A percentile compares a stretch with the other conserved stretches of the same genome.
phyloP scores from a whole-genome alignment of 2,329 filamentous ascomycete species.

The Sporothrix globosa region DNA sequence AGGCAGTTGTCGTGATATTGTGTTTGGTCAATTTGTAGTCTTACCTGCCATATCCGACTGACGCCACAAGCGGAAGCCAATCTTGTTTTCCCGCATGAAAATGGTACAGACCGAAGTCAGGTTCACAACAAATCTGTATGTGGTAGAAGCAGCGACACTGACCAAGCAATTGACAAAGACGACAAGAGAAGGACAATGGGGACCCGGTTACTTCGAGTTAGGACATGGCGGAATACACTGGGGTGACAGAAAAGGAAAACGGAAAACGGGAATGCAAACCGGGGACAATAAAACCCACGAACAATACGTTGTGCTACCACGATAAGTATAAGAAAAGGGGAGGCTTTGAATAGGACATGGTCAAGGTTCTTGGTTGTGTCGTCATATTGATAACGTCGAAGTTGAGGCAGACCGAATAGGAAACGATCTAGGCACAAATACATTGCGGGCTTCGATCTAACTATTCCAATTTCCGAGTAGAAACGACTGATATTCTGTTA shows the following conservation, averaged over 20 bases:
- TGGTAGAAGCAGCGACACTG: slow-evolving; percentile 16
- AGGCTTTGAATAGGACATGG: not conserved
- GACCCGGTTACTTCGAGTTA: not conserved
- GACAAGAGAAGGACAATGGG: not conserved
- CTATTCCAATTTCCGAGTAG: not conserved
- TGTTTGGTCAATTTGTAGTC: not conserved
- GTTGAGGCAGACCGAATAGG: not conserved
- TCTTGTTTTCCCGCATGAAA: not conserved
- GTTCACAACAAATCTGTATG: not conserved
- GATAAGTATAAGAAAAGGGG: too few relatives aligned
- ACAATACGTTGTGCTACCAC: not conserved
- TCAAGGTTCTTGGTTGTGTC: not conserved
- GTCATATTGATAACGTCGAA: not conserved
- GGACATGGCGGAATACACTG: not conserved
- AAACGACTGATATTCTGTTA: not conserved
- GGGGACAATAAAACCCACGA: slow-evolving; percentile 8
- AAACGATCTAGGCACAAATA: not conserved
- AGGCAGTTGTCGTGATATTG: not conserved
- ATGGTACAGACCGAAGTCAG: slow-evolving; percentile 1
- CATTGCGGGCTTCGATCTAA: not conserved
- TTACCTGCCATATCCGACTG: not conserved
- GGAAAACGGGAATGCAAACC: slow-evolving; percentile 1
- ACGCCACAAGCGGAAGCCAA: not conserved
- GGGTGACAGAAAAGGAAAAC: not conserved
- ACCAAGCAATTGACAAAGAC: slow-evolving; percentile 18